These are phyloP conservation scores for Lipomyces lipofer DNA, from an alignment of 805 yeast genomes.

Conservation along the genomic window DNA sequence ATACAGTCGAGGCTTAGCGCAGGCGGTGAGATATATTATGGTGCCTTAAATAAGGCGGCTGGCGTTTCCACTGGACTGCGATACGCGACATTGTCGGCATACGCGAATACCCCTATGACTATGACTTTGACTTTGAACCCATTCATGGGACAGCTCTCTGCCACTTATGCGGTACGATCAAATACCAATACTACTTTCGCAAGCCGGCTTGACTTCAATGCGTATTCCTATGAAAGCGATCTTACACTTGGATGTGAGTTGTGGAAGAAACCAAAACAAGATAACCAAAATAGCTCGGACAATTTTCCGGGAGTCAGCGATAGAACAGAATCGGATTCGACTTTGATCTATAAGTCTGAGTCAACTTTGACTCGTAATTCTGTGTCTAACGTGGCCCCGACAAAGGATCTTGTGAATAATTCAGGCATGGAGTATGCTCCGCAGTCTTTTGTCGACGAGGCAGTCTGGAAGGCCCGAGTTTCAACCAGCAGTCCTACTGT, in stretches of 20 bases:
- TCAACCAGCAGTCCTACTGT: constrained; percentile 54
- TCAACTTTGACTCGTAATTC: not conserved
- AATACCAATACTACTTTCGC: constrained; percentile 72
- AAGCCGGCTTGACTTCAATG: constrained; percentile 83
- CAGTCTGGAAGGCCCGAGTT: constrained; percentile 21
- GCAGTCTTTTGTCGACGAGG: constrained; percentile 8
- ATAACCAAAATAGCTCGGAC: too few species aligned
- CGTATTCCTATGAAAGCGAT: constrained; percentile 87
- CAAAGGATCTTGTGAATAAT: not conserved
- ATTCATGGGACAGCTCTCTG: constrained; percentile 80
- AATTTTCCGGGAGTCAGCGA: too few species aligned
- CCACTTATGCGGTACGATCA: constrained; percentile 84
- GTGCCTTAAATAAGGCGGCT: constrained; percentile 78
- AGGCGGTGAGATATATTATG: constrained; percentile 90
- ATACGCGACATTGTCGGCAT: constrained; percentile 80
- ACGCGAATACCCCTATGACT: constrained; percentile 86
- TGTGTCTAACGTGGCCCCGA: too few species aligned
- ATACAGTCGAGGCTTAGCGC: constrained; percentile 58
- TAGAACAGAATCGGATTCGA: not conserved
- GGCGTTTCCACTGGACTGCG: constrained; percentile 84
- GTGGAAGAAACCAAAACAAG: constrained; percentile 45
- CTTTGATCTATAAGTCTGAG: not conserved
- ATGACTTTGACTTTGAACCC: constrained; percentile 88
- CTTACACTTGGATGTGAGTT: constrained; percentile 83
- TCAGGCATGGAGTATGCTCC: not conserved